These are phyloP conservation scores for Hypoxylon sp. DNA, from an alignment of 2,329 filamentous ascomycete species.

Conservation along the genomic window DNA sequence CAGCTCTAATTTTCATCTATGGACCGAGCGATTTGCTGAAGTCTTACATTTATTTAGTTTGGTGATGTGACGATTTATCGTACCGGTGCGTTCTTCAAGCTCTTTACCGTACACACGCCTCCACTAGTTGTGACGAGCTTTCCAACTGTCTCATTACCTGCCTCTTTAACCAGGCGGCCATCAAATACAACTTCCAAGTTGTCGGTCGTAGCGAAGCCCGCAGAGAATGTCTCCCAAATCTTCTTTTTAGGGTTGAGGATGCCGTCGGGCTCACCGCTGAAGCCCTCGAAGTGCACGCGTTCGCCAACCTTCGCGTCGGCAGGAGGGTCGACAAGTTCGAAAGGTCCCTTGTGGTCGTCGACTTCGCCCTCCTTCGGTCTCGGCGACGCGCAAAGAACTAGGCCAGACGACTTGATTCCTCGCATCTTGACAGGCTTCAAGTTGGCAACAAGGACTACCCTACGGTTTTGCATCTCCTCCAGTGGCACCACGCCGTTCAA, in stretches of 20 bases:
- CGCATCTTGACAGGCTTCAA: conserved; percentile 99
- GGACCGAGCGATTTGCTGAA: conserved; percentile 4
- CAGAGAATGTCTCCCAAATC: conserved; percentile 97
- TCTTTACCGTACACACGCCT: conserved; percentile 86
- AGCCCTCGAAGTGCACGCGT: conserved; percentile 93
- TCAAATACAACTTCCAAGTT: conserved; percentile 88
- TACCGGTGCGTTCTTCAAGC: conserved; percentile 83
- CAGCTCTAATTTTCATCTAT: conserved; percentile 38
- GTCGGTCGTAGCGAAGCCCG: conserved; percentile 92
- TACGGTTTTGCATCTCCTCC: conserved; percentile 96
- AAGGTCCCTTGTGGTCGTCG: conserved; percentile 87
- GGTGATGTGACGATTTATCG: conserved; percentile 69
- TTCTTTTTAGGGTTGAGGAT: conserved; percentile 99
- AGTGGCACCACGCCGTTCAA: conserved; percentile 93
- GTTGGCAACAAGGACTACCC: conserved; percentile 96
- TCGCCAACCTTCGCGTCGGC: conserved; percentile 85
- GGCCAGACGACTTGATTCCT: conserved; percentile 79
- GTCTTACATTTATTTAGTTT: conserved; percentile 14
- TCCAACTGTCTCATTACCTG: conserved; percentile 77
- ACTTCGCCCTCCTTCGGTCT: conserved; percentile 83
- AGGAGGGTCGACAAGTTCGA: conserved; percentile 92
- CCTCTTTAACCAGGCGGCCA: conserved; percentile 79
- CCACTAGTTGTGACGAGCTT: conserved; percentile 83
- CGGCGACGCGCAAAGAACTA: conserved; percentile 97
- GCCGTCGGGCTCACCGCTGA: conserved; percentile 91